Evolutionary conservation across 768 basidiomycete genomes (phyloP).

Genomic region (Agaricus subrufescens): DNA sequence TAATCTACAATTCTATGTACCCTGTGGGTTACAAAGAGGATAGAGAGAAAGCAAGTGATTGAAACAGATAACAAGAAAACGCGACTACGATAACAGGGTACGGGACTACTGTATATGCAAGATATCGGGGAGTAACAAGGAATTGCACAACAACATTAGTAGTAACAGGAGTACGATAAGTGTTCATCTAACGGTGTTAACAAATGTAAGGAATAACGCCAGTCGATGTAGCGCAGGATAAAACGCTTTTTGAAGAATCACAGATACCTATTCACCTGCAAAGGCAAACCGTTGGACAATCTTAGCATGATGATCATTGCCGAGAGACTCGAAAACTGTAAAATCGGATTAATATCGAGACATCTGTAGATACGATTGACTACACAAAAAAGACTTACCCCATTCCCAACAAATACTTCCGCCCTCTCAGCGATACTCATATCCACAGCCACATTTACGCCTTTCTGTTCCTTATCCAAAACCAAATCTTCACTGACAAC

Average conservation of each 20-base stretch:
- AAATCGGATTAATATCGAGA: background rate
- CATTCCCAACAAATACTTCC: constrained; percentile 59
- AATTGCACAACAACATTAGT: no score
- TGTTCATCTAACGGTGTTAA: no score
- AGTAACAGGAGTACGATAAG: no score
- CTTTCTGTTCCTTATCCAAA: constrained; percentile 40
- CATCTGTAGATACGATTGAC: constrained; percentile 3
- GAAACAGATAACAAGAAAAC: no score
- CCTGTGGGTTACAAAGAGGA: no score
- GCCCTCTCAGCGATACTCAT: constrained; percentile 57
- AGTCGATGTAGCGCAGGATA: no score
- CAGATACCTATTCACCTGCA: constrained; percentile 35
- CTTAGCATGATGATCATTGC: constrained; percentile 46
- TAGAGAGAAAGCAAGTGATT: no score
- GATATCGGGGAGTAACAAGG: no score
- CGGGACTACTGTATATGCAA: no score
- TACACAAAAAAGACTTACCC: constrained; percentile 32
- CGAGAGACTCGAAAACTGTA: constrained; percentile 44
- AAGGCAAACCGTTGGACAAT: constrained; percentile 37
- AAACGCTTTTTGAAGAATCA: constrained; percentile 15
- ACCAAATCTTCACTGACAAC: constrained; percentile 30
- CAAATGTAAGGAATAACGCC: no score
- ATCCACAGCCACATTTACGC: constrained; percentile 50
- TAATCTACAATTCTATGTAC: no score
- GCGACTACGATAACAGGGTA: no score